Evolutionary conservation across 345 rosid species (phyloP).

Genomic region (Litchi chinensis): DNA sequence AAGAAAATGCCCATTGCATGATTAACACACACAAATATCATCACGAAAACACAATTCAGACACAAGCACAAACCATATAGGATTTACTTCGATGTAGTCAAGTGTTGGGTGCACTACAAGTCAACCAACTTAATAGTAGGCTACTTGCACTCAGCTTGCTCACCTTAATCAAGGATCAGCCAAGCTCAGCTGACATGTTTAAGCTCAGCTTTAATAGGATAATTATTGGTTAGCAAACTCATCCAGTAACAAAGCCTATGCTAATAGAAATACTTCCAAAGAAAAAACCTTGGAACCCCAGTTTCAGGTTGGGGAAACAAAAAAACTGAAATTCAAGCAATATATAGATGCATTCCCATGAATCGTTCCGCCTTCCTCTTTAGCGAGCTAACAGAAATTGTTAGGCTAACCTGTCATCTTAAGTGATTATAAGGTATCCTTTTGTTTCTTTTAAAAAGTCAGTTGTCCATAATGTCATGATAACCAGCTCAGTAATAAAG

Average conservation of each 20-base stretch:
- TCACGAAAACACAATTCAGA: slow-evolving; percentile 5
- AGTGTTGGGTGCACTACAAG: background rate
- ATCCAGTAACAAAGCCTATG: background rate
- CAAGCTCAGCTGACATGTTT: background rate
- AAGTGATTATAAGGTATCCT: background rate
- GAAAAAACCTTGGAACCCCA: background rate
- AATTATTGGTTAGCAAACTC: background rate
- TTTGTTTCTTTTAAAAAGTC: background rate
- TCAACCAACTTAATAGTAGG: background rate
- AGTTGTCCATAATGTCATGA: background rate
- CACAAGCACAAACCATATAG: background rate
- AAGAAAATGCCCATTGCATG: background rate
- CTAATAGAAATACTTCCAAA: background rate
- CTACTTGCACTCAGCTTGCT: background rate
- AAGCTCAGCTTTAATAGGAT: background rate
- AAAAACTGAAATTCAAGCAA: background rate
- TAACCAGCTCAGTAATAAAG: background rate
- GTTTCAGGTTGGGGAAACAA: background rate
- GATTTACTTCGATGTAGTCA: background rate
- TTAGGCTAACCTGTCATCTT: background rate
- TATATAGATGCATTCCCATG: background rate
- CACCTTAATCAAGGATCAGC: slow-evolving; percentile 2
- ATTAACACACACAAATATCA: slow-evolving; percentile 6
- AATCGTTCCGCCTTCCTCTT: background rate
- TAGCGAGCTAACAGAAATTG: background rate